Base-by-base conservation (phyloP, 495 filamentous ascomycete genomes). In the Antarctomyces pellizariae region DNA sequence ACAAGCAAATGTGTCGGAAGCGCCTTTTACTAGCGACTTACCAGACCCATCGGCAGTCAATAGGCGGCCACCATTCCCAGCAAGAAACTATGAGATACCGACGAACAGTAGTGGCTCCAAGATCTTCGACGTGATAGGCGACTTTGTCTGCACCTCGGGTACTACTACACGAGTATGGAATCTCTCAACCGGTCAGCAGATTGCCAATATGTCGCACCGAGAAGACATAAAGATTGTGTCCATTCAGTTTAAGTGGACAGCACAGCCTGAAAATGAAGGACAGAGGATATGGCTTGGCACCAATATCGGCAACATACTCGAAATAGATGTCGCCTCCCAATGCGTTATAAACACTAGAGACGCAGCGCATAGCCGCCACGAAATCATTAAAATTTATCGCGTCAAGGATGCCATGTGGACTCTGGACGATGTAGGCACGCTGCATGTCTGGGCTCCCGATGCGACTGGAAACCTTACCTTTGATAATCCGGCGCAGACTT, bases 351-450 rank as follows among this genome's bases (percentile, higher is more conserved):
- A 58, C 24, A 69, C 57, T 3, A 73, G 70, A 33, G 46, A 61
- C 6, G 65, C 54, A 38, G 75, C 79, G 10, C 86, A 93, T 33
- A 67, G 67, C 1, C 69, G 82, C 17, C 57, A 71, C 25, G 78
- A 91, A 39, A 64, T 97, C 30, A 65, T 83, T 32, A 82, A 72
- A 43, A 92, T 97, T 11, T 66, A 74, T 34, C 69, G 84, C 26
- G 70, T 83, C 48, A 71, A 66, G 33, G 76, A 79, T 37, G 74
- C 90, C 36, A 69, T 97, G 54, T 97, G 86, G 86, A 80, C 82
- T 2, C 38, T 95, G 8, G 89, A 95, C 48, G 82, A 91, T 31
- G 69, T 75, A 35, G 86, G 86, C 7, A 79, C 73, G 20, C 54
- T 97, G 12, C 66, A 78, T 32, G 64, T 95, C 12, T 97, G 86